Evolutionary conservation across 1,284 basidiomycete species (phyloP).

Genomic region (Pterula multifida): DNA sequence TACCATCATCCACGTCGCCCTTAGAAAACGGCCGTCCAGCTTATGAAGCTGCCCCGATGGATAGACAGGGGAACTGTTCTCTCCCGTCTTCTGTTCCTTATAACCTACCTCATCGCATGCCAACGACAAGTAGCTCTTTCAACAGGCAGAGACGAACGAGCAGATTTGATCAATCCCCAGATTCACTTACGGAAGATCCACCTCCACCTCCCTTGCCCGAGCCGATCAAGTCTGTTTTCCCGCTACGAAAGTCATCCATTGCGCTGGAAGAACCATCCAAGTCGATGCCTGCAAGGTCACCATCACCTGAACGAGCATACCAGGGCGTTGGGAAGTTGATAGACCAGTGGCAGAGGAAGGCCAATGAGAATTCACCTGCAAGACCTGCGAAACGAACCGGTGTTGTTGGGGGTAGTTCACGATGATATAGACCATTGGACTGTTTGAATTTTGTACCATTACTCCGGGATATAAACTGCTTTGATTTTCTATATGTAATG

Average conservation of each 20-base stretch:
- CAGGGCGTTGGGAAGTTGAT: slow-evolving; percentile 73
- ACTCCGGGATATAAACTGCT: too few relatives aligned
- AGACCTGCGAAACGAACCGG: not conserved
- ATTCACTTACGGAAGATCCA: not conserved
- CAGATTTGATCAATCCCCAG: not conserved
- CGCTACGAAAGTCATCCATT: slow-evolving; percentile 3
- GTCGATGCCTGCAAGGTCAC: slow-evolving; percentile 24
- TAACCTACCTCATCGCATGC: not conserved
- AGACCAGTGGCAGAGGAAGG: slow-evolving; percentile 74
- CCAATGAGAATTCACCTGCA: slow-evolving; percentile 32
- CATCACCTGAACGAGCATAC: slow-evolving; percentile 65
- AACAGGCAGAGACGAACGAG: not conserved
- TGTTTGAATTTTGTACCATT: too few relatives aligned
- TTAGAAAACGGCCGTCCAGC: slow-evolving; percentile 16
- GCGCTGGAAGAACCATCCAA: slow-evolving; percentile 6
- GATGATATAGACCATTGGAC: too few relatives aligned
- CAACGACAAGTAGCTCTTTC: not conserved
- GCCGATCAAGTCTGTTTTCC: slow-evolving; percentile 9
- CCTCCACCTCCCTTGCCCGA: not conserved
- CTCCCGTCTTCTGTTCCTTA: slow-evolving; percentile 4
- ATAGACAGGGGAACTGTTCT: slow-evolving; percentile 1
- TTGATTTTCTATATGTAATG: too few relatives aligned
- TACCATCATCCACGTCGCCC: slow-evolving; percentile 16
- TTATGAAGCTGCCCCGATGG: slow-evolving; percentile 7
- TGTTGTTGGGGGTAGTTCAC: not conserved